Evolutionary conservation across 2,329 filamentous ascomycete genomes (phyloP).

Genomic region (Biscogniauxia sp.): DNA sequence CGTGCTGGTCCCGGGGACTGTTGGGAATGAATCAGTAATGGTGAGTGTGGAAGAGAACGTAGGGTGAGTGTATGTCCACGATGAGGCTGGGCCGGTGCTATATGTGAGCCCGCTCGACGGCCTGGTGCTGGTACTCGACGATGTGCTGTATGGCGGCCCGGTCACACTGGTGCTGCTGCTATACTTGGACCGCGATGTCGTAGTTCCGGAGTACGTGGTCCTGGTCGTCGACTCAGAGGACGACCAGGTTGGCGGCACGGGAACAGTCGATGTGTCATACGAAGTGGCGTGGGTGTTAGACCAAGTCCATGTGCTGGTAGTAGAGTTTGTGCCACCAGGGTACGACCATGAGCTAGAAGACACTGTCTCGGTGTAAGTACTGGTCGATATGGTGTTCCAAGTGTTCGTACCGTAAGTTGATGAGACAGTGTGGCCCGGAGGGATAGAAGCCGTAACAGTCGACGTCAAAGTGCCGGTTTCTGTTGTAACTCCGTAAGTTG

Average conservation of each 20-base stretch:
- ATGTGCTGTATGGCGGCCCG: slow-evolving; percentile 1
- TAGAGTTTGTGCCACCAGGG: slow-evolving; percentile 9
- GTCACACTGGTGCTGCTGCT: neutral
- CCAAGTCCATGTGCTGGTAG: slow-evolving; percentile 17
- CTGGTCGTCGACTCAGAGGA: neutral
- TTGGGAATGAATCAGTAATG: slow-evolving; percentile 4
- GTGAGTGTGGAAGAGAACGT: slow-evolving; percentile 12
- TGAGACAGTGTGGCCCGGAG: slow-evolving; percentile 6
- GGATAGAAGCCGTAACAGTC: slow-evolving; percentile 6
- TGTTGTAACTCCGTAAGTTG: slow-evolving; percentile 1
- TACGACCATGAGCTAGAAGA: slow-evolving; percentile 8
- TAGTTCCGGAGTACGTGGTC: neutral
- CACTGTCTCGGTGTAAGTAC: neutral
- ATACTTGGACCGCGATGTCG: too few relatives aligned
- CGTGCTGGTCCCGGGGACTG: slow-evolving; percentile 4
- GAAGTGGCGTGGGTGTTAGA: slow-evolving; percentile 14
- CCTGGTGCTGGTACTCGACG: slow-evolving; percentile 3
- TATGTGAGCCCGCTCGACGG: neutral
- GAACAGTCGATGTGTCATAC: slow-evolving; percentile 1
- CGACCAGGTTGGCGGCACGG: neutral
- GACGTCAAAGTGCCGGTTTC: slow-evolving; percentile 12
- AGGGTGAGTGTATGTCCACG: neutral
- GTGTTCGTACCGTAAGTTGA: slow-evolving; percentile 6
- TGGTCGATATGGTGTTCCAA: neutral
- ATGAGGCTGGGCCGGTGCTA: slow-evolving; percentile 2